Conservation (phyloP, 2,329 filamentous ascomycete genomes). For the Claviceps citrina region DNA sequence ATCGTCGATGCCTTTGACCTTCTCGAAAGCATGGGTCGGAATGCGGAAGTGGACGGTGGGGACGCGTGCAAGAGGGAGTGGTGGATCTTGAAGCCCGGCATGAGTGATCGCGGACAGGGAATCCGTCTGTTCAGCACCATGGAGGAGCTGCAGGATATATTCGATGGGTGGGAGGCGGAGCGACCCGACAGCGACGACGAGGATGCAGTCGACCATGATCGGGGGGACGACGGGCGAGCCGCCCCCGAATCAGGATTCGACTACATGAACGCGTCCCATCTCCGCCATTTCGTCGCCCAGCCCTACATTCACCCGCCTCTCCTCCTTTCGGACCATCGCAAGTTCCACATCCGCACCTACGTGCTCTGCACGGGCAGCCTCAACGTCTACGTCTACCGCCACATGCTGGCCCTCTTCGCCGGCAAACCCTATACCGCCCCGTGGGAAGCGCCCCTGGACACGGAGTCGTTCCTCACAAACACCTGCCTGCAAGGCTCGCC, state of each 20-base stretch:
- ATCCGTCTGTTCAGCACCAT: slow-evolving; percentile 80
- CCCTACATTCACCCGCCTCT: slow-evolving; percentile 86
- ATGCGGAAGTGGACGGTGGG: slow-evolving; percentile 24
- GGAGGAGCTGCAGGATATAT: slow-evolving; percentile 70
- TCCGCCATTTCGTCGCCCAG: slow-evolving; percentile 91
- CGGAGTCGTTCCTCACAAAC: slow-evolving; percentile 78
- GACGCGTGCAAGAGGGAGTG: slow-evolving; percentile 45
- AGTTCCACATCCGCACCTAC: slow-evolving; percentile 92
- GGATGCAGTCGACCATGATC: not conserved
- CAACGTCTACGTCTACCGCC: slow-evolving; percentile 69
- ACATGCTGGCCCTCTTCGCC: slow-evolving; percentile 90
- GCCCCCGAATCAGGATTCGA: slow-evolving; percentile 21
- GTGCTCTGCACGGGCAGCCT: slow-evolving; percentile 68
- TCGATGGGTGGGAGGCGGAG: slow-evolving; percentile 76
- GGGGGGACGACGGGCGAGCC: not conserved
- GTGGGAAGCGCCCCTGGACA: slow-evolving; percentile 30
- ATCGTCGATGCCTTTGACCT: slow-evolving; percentile 82
- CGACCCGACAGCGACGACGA: slow-evolving; percentile 43
- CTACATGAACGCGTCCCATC: slow-evolving; percentile 68
- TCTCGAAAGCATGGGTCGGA: slow-evolving; percentile 58
- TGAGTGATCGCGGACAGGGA: slow-evolving; percentile 92
- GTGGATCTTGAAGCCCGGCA: slow-evolving; percentile 97
- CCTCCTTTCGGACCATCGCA: slow-evolving; percentile 51
- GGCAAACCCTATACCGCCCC: slow-evolving; percentile 57
- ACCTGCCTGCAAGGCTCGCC: slow-evolving; percentile 68